Percentiles rank a stretch among this genome's conserved stretches.
These are phyloP conservation scores for Cutaneotrichosporon sp. DNA, from an alignment of 1,284 basidiomycete species.

Conservation along the genomic window DNA sequence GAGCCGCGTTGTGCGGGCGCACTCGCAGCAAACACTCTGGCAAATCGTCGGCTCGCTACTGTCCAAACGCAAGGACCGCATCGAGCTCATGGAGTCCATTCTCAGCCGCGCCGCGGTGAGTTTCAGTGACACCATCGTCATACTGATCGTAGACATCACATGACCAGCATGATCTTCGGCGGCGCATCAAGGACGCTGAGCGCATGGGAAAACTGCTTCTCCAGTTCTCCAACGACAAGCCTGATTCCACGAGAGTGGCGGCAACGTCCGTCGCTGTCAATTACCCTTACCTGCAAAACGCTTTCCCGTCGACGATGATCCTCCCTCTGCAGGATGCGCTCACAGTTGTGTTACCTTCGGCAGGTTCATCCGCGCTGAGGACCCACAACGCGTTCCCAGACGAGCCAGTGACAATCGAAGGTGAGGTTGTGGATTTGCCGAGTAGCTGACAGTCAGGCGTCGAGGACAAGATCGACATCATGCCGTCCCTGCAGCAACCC, in stretches of 20 bases:
- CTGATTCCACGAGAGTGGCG: slow-evolving; percentile 31
- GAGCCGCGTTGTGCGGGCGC: slow-evolving; percentile 68
- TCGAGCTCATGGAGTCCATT: slow-evolving; percentile 45
- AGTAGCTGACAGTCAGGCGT: slow-evolving; percentile 12
- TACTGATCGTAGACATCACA: neutral
- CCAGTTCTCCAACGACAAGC: slow-evolving; percentile 44
- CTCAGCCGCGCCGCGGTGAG: slow-evolving; percentile 46
- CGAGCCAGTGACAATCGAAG: slow-evolving; percentile 71
- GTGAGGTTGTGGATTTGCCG: slow-evolving; percentile 54
- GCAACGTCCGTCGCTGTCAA: slow-evolving; percentile 47
- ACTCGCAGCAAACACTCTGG: slow-evolving; percentile 93
- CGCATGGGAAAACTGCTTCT: slow-evolving; percentile 39
- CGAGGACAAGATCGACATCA: slow-evolving; percentile 82
- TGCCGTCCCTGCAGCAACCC: slow-evolving; percentile 89
- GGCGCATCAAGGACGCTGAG: slow-evolving; percentile 48
- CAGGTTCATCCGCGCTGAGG: slow-evolving; percentile 60
- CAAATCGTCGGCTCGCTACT: slow-evolving; percentile 84
- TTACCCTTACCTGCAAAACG: slow-evolving; percentile 63
- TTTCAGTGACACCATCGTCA: slow-evolving; percentile 28
- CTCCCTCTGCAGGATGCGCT: slow-evolving; percentile 92
- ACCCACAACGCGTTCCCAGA: slow-evolving; percentile 79
- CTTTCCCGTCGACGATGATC: slow-evolving; percentile 69
- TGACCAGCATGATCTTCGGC: neutral
- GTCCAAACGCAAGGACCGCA: slow-evolving; percentile 70
- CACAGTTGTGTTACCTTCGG: slow-evolving; percentile 78